Conservation (phyloP, 2,329 filamentous ascomycete genomes). For the Fusarium concolor region DNA sequence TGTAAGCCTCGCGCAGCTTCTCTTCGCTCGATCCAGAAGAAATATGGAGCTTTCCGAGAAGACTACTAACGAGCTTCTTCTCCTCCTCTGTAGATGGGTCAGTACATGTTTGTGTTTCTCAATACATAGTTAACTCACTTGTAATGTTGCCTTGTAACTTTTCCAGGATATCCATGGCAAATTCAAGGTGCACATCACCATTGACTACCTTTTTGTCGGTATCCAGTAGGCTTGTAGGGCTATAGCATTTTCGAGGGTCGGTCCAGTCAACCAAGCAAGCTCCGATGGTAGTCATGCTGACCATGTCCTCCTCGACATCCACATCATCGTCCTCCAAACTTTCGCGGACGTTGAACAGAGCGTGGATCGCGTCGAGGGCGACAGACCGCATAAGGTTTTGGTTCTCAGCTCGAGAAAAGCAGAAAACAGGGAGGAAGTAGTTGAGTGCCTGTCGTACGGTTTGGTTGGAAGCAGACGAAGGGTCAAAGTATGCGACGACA, state of each 20-base stretch:
- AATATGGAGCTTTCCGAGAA: slow-evolving; percentile 86
- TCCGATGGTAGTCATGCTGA: slow-evolving; percentile 80
- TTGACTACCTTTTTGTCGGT: slow-evolving; percentile 73
- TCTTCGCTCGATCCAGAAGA: slow-evolving; percentile 72
- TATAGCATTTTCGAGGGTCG: slow-evolving; percentile 83
- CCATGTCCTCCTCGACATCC: slow-evolving; percentile 81
- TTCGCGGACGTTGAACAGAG: slow-evolving; percentile 78
- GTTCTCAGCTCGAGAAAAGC: slow-evolving; percentile 85
- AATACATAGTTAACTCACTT: slow-evolving; percentile 64
- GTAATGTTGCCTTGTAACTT: slow-evolving; percentile 73
- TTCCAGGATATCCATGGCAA: slow-evolving; percentile 82
- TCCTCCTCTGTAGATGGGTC: slow-evolving; percentile 74
- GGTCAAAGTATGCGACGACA: slow-evolving; percentile 89
- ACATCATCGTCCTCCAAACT: slow-evolving; percentile 80
- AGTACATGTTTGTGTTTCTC: slow-evolving; percentile 36
- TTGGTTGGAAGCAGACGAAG: slow-evolving; percentile 82
- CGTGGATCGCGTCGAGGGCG: slow-evolving; percentile 78
- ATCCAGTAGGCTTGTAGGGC: slow-evolving; percentile 61
- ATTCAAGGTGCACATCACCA: slow-evolving; percentile 81
- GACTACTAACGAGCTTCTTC: slow-evolving; percentile 80
- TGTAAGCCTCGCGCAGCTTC: slow-evolving; percentile 68
- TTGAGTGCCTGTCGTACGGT: slow-evolving; percentile 86
- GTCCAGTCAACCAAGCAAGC: slow-evolving; percentile 94
- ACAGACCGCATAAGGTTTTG: slow-evolving; percentile 83
- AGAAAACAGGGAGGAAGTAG: slow-evolving; percentile 96